Percentiles rank a stretch among this genome's conserved stretches.
phyloP scores from a whole-genome alignment of 805 yeast genomes.

The Candida nemodendra region DNA sequence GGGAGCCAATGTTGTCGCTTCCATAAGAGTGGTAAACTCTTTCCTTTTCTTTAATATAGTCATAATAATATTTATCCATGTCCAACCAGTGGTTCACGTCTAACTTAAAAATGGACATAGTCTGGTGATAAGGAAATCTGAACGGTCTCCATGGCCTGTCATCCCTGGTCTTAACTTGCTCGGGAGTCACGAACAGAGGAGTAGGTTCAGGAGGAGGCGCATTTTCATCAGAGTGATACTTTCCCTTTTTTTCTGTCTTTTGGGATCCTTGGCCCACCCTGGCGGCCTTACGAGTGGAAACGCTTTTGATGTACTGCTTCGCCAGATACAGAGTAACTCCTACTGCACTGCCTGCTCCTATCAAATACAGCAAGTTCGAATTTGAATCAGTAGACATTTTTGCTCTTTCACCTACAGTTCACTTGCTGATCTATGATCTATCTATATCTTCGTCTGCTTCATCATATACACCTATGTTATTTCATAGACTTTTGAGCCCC shows the following conservation, averaged over 20 bases:
- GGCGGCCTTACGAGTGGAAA: constrained; percentile 3
- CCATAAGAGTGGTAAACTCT: constrained; percentile 59
- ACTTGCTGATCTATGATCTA: too few species aligned
- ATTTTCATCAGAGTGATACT: constrained; percentile 23
- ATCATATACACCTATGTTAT: too few species aligned
- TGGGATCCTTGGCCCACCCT: constrained; percentile 2
- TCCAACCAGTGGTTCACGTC: constrained; percentile 76
- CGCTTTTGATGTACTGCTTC: constrained; percentile 13
- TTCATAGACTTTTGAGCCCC: too few species aligned
- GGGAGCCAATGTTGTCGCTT: constrained; percentile 59
- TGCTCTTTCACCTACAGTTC: background rate
- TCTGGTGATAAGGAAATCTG: constrained; percentile 78
- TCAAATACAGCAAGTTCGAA: constrained; percentile 16
- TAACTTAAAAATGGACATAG: constrained; percentile 71
- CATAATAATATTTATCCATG: constrained; percentile 73
- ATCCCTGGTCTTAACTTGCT: constrained; percentile 61
- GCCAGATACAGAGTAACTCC: constrained; percentile 21
- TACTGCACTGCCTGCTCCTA: constrained; percentile 26
- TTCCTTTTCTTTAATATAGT: constrained; percentile 61
- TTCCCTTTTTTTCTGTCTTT: constrained; percentile 12
- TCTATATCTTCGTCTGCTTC: too few species aligned
- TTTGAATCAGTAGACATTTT: constrained; percentile 11
- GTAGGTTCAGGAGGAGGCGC: constrained; percentile 47
- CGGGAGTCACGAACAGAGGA: constrained; percentile 64
- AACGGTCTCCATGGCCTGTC: constrained; percentile 83